Conservation (phyloP, 306 rosid species). For the Sicyos edulis region DNA sequence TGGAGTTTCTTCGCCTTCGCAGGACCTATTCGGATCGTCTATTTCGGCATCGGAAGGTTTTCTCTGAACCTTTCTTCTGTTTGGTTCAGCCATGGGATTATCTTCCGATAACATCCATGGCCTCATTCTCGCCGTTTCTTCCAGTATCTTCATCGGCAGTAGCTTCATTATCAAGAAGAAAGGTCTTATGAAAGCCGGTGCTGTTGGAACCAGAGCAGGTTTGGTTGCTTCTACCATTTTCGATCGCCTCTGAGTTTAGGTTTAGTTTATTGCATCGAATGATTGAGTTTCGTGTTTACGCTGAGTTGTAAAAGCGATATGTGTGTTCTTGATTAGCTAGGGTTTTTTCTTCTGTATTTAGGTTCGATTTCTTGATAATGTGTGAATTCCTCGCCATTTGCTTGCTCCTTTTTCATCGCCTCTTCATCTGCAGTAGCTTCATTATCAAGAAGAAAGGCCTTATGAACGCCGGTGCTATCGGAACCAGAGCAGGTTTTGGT, state of each 20-base stretch:
- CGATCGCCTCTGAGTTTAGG: not conserved
- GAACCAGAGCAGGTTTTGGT: constrained; percentile 77
- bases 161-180: constrained; percentile 84
- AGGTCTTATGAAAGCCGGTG: constrained; percentile 69
- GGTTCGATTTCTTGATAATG: too few species aligned
- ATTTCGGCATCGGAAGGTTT: too few species aligned
- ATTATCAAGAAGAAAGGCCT: constrained; percentile 89
- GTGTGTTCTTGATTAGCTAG: not conserved
- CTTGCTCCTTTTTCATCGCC: not conserved
- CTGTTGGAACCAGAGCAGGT: constrained; percentile 80
- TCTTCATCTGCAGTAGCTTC: constrained; percentile 82
- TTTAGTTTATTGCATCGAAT: not conserved
- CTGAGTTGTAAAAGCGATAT: not conserved
- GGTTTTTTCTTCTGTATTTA: not conserved
- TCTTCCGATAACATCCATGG: constrained; percentile 65
- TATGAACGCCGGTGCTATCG: constrained; percentile 47
- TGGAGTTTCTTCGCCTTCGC: not conserved
- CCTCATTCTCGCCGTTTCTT: constrained; percentile 62
- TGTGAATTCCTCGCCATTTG: not conserved
- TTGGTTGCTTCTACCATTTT: not conserved
- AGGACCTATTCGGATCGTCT: constrained; percentile 16
- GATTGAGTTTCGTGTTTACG: not conserved
- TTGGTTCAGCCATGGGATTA: not conserved
- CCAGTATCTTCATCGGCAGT: constrained; percentile 80
- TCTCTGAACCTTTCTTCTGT: too few species aligned